Evolutionary conservation across 179 eudicot species (phyloP), one percentile per base, ranked within the genome.

Genomic region (Corrigiola litoralis): DNA sequence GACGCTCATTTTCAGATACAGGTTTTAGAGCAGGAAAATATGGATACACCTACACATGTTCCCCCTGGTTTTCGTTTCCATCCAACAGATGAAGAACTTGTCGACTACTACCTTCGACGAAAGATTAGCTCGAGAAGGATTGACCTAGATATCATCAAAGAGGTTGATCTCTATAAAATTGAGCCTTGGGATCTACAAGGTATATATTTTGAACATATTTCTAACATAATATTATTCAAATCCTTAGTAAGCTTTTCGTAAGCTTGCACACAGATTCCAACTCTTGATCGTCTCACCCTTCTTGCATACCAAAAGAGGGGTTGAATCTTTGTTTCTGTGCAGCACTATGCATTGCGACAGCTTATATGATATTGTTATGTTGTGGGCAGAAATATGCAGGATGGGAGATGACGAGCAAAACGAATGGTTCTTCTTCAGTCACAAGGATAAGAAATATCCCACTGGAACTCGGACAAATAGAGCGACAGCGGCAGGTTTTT

Each of bases 41-140:
- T 85, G 88, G 80, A 80, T 72, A 49, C 79, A 9, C 81, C 75
- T 51, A 63, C 85, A 13, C 86, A 77, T 48, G 90, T 87, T 67
- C 95, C 95, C 4, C 95, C 95, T 13, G 95, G 95, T 18, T 87
- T 85, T 59, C 90, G 95, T 4, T 87, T 87, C 79, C 90, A 87
- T 63, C 95, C 95, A 27, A 85, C 90, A 3, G 95, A 87, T 21
- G 90, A 87, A 78, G 95, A 87, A 80, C 88, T 87, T 23, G 95
- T 87, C 17, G 90, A 87, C 58, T 87, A 83, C 78, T 87, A 87
- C 76, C 87, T 87, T 36, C 81, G 95, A 57, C 78, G 78, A 74
- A 87, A 87, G 77, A 61, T 85, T 40, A 70, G 79, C 54, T 67
- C 80, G 16, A 74, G 79, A 76, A 74, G 75, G 49, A 83, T 81